Evolutionary conservation across 352 stramenopile genomes (phyloP).

Genomic region (Phytophthora multivora): DNA sequence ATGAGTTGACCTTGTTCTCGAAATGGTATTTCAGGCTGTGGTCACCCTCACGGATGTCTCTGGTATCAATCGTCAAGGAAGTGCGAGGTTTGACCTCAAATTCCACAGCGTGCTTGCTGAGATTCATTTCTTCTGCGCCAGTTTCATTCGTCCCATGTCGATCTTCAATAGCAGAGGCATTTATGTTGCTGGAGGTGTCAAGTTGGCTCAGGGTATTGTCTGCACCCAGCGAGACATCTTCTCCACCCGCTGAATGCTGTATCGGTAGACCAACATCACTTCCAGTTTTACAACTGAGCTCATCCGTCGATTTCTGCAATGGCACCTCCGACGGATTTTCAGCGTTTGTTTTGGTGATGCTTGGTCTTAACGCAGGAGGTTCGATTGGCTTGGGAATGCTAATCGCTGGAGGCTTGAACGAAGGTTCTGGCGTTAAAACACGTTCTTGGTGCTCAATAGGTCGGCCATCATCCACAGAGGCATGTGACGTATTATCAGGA

Average conservation of each 20-base stretch:
- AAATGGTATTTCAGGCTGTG: not conserved
- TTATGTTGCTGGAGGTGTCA: not conserved
- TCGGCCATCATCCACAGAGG: not conserved
- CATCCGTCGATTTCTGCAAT: not conserved
- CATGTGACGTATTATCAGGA: not conserved
- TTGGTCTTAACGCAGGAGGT: not conserved
- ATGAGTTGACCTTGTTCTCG: not conserved
- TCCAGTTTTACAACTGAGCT: not conserved
- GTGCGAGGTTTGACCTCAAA: not conserved
- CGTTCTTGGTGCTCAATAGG: slow-evolving; percentile 1
- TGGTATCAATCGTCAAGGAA: not conserved
- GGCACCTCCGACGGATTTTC: not conserved
- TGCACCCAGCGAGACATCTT: not conserved
- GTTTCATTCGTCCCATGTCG: slow-evolving; percentile 3
- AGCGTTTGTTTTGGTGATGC: not conserved
- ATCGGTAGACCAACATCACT: not conserved
- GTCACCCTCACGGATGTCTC: not conserved
- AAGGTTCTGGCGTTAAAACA: not conserved
- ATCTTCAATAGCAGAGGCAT: not conserved
- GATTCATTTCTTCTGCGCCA: not conserved
- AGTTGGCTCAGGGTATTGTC: not conserved
- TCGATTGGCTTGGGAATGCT: not conserved
- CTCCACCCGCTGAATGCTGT: not conserved
- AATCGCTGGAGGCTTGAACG: not conserved
- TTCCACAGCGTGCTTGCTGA: not conserved